Conservation (phyloP, 129 eudicot genomes). For the Arctium lappa region DNA sequence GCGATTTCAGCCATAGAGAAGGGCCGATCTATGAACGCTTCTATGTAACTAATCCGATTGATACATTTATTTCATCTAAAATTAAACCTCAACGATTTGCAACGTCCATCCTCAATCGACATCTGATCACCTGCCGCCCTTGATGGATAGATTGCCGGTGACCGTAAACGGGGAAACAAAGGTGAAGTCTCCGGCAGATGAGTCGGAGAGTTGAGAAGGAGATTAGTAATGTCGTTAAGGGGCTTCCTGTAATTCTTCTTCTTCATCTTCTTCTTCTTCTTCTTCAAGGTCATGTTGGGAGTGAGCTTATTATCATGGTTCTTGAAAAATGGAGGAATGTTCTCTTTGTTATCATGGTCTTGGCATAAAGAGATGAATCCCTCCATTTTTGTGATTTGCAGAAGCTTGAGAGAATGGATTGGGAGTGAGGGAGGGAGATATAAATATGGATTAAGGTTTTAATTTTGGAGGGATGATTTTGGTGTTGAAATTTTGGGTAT, state of each 20-base stretch:
- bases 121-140: background rate
- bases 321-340: constrained; percentile 20
- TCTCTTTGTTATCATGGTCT: constrained; percentile 10
- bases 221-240: constrained; percentile 20
- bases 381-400: constrained; percentile 10
- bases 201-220: background rate
- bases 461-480: background rate
- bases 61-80: background rate
- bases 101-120: background rate
- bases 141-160: background rate
- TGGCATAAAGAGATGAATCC: constrained; percentile 2
- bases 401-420: background rate
- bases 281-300: constrained; percentile 6
- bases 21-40: background rate
- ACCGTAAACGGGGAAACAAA: background rate
- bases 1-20: background rate
- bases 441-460: constrained; percentile 7
- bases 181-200: background rate
- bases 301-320: constrained; percentile 2
- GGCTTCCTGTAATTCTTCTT: constrained; percentile 1
- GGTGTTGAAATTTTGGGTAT: constrained; percentile 18
- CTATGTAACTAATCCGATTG: too few species aligned
- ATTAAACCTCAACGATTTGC: constrained; percentile 7
- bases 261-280: background rate
- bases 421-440: background rate